These are phyloP conservation scores for Diaporthe australafricana DNA, from an alignment of 2,329 filamentous ascomycete species.

Conservation along the genomic window DNA sequence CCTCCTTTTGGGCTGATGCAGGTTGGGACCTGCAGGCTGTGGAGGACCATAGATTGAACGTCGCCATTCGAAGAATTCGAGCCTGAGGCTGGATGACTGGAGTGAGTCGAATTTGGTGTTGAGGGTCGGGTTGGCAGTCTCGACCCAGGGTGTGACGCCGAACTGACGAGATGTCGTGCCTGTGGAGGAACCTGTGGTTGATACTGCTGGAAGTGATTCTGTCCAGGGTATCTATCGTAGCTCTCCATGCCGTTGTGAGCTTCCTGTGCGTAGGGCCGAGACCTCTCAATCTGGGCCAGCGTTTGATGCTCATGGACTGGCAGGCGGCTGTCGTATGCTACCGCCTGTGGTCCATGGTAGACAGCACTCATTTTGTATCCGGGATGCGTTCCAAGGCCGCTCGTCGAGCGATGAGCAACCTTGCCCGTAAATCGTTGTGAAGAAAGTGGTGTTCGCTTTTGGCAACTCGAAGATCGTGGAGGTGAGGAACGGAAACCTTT, in stretches of 20 bases:
- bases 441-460: constrained; percentile 11
- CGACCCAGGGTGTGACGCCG: constrained; percentile 39
- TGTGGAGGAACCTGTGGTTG: constrained; percentile 28
- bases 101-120: constrained; percentile 51
- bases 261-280: constrained; percentile 32
- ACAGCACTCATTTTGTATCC: constrained; percentile 35
- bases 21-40: constrained; percentile 77
- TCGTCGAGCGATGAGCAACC: background rate
- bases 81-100: constrained; percentile 44
- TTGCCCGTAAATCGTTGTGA: constrained; percentile 4
- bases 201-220: constrained; percentile 30
- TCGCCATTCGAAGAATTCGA: constrained; percentile 51
- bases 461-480: constrained; percentile 26
- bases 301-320: constrained; percentile 29
- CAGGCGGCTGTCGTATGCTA: constrained; percentile 32
- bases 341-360: constrained; percentile 36
- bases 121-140: constrained; percentile 50
- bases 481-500: constrained; percentile 34
- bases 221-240: constrained; percentile 29
- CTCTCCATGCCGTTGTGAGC: constrained; percentile 28
- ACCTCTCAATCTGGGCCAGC: constrained; percentile 28
- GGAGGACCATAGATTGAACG: constrained; percentile 61
- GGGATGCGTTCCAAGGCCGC: constrained; percentile 13
- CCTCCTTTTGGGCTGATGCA: constrained; percentile 82
- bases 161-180: constrained; percentile 18